Evolutionary conservation across 805 yeast genomes (phyloP).

Genomic region (Kazachstania psychrophila): DNA sequence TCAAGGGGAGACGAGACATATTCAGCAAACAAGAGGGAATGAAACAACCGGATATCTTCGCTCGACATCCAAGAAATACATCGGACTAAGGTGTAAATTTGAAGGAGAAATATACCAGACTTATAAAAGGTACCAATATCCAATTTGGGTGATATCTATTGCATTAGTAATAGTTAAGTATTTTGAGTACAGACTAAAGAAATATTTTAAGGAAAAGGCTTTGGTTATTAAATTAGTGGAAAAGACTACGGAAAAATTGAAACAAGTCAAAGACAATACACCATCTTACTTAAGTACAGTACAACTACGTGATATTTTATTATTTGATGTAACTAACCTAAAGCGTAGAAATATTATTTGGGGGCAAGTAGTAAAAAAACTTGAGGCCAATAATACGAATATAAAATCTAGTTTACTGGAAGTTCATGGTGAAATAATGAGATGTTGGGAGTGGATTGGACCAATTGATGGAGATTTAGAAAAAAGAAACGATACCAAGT

Average conservation of each 20-base stretch:
- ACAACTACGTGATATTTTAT: conserved; percentile 59
- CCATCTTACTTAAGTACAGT: conserved; percentile 52
- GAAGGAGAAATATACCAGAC: conserved; percentile 41
- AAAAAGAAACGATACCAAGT: neutral
- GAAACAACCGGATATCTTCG: conserved; percentile 50
- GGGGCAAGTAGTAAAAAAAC: conserved; percentile 43
- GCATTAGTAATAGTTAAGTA: conserved; percentile 16
- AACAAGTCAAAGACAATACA: conserved; percentile 30
- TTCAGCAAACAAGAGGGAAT: conserved; percentile 25
- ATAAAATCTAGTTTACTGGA: conserved; percentile 57
- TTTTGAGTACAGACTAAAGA: conserved; percentile 31
- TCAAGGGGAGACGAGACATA: conserved; percentile 32
- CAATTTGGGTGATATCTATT: conserved; percentile 9
- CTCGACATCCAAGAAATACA: conserved; percentile 60
- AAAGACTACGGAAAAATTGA: conserved; percentile 43
- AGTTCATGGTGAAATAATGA: conserved; percentile 77
- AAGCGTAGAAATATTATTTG: conserved; percentile 42
- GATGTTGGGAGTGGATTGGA: conserved; percentile 82
- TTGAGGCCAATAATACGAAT: conserved; percentile 55
- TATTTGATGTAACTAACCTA: conserved; percentile 29
- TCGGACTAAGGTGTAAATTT: conserved; percentile 47
- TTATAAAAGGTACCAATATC: conserved; percentile 22
- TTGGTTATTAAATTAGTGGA: conserved; percentile 38
- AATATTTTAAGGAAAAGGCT: conserved; percentile 32
- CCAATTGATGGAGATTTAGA: conserved; percentile 10